Percentiles rank a stretch among this genome's conserved stretches.
Conservation (phyloP, 257 asterid species). For the Przewalskia tangutica region DNA sequence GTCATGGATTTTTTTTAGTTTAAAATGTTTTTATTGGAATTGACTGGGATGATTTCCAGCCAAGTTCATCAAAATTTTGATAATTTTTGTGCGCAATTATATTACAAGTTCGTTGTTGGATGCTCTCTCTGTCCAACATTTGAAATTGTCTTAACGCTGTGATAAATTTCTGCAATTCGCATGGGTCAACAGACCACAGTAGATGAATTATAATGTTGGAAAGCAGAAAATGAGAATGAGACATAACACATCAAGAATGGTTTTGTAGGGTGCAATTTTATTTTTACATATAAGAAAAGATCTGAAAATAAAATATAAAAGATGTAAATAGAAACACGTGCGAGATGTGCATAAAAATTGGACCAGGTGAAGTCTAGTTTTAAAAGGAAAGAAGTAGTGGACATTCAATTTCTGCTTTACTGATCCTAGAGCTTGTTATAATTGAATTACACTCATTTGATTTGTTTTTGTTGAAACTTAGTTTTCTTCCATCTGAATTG, state of each 20-base stretch:
- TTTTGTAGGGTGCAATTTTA: too few species aligned
- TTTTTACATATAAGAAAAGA: neutral
- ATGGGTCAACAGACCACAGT: neutral
- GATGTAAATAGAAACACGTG: too few species aligned
- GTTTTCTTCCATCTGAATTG: neutral
- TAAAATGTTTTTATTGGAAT: neutral
- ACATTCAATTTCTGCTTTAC: too few species aligned
- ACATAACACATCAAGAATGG: neutral
- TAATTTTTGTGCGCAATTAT: neutral
- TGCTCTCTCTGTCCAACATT: neutral
- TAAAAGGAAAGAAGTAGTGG: too few species aligned
- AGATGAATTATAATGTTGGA: neutral
- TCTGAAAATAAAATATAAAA: neutral
- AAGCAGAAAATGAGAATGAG: neutral
- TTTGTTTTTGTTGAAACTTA: neutral
- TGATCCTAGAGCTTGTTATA: conserved; percentile 14
- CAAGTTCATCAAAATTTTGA: neutral
- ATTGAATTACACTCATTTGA: neutral
- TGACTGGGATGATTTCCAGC: neutral
- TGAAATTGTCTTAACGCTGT: neutral
- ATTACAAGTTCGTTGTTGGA: neutral
- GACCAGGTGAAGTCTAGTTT: too few species aligned
- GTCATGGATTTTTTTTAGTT: neutral
- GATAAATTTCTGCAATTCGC: neutral
- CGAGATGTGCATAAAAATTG: too few species aligned